These are phyloP conservation scores for Chimonanthus praecox DNA, from an alignment of 164 flowering plant species.

Conservation along the genomic window DNA sequence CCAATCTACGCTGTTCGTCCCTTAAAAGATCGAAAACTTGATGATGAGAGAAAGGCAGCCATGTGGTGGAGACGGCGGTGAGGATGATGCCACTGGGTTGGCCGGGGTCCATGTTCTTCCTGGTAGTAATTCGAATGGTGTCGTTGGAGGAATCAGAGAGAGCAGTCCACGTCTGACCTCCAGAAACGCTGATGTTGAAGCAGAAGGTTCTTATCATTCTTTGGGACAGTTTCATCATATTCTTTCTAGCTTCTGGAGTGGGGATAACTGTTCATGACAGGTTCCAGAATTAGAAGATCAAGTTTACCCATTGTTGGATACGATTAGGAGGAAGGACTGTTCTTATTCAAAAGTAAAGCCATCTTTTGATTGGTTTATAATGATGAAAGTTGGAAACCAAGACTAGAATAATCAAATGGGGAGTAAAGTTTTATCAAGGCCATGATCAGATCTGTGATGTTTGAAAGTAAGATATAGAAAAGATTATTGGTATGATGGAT, in stretches of 20 bases:
- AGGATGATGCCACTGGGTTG: constrained; percentile 81
- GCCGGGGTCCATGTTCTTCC: constrained; percentile 72
- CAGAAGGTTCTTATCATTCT: constrained; percentile 84
- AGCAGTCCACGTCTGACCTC: constrained; percentile 86
- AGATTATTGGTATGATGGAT: too few species aligned
- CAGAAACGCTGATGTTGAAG: constrained; percentile 53
- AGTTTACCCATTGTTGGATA: too few species aligned
- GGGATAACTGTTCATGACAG: constrained; percentile 50
- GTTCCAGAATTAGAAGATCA: too few species aligned
- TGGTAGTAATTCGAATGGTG: constrained; percentile 73
- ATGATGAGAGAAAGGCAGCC: constrained; percentile 68
- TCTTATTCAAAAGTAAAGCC: too few species aligned
- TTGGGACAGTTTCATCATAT: constrained; percentile 73
- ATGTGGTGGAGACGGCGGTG: constrained; percentile 76
- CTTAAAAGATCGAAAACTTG: constrained; percentile 77
- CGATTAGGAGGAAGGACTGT: too few species aligned
- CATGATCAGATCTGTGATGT: too few species aligned
- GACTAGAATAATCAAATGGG: too few species aligned
- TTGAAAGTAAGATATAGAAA: too few species aligned
- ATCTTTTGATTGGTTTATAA: too few species aligned
- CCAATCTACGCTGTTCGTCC: constrained; percentile 69
- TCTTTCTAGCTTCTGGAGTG: constrained; percentile 79
- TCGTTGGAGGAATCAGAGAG: constrained; percentile 63
- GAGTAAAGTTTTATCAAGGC: too few species aligned
- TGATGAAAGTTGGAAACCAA: too few species aligned